Percentiles rank a stretch among this genome's conserved stretches.
Evolutionary conservation across 2,329 filamentous ascomycete species (phyloP).

Genomic region (Claviceps sorghi): DNA sequence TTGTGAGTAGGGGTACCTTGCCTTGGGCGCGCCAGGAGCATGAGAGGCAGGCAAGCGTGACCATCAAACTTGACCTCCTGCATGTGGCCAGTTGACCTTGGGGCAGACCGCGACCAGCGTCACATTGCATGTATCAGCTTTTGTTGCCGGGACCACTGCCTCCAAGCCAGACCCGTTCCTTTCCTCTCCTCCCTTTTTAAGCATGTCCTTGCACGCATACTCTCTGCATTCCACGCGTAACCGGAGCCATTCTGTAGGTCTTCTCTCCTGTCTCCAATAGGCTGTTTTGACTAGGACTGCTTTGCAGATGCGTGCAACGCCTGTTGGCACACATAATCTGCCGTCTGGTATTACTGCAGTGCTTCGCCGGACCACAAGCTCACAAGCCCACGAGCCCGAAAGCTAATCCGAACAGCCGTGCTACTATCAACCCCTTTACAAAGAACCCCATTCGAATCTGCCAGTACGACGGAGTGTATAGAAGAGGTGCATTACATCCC

Average conservation of each 20-base stretch:
- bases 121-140: background rate
- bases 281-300: background rate
- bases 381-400: background rate
- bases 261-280: background rate
- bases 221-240: background rate
- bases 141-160: background rate
- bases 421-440: background rate
- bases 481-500: background rate
- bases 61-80: background rate
- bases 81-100: background rate
- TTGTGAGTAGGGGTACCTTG: background rate
- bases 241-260: background rate
- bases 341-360: background rate
- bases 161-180: background rate
- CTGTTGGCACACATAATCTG: background rate
- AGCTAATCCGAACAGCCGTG: background rate
- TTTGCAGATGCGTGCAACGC: background rate
- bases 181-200: background rate
- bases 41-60: background rate
- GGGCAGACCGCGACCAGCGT: background rate
- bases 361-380: background rate
- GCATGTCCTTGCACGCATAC: too few relatives aligned
- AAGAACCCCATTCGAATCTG: background rate
- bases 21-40: background rate
- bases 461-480: background rate